Evolutionary conservation across 805 yeast genomes (phyloP), one percentile per base, ranked within the genome.

Genomic region (Cyberlindnera misumaiensis): DNA sequence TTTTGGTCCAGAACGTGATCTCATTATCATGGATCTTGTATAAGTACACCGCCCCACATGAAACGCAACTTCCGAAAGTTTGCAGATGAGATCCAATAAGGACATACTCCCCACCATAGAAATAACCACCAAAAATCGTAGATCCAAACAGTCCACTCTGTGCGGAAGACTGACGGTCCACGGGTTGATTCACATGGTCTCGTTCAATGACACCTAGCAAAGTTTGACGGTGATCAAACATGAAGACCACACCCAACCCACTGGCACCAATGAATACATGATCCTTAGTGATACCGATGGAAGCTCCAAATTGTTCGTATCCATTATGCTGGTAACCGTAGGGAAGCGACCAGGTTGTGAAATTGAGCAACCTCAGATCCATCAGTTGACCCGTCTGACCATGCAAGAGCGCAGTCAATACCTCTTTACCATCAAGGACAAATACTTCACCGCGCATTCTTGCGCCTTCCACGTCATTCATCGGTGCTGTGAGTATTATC

Each of bases 401-500:
- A 2, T 33, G 9, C 3, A 45, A n/a, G 17, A 56, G 15, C n/a
- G 40, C 28, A 2, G 28, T 15, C 2, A 44, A 35, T 8, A 61
- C 40, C 20, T 35, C 38, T 20, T 37, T 32, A 16, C 65, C 66
- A 18, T 60, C 56, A n/a, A 71, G 33, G 0, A 58, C 49, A 10
- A 48, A 51, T 1, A 64, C 61, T 5, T 48, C 49, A 3, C 75
- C 76, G 8, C 48, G 39, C 33, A 71, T 75, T 9, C 50, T 44
- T 2, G 24, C 15, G 2, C 44, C 45, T n/a, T 48, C 42, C 4
- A 42, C 36, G 36, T 69, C 79, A 22, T 60, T 55, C 34, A 53
- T 59, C 3, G 72, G 68, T 1, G 77, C 68, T 0, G 73, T 67
- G 3, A 77, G 49, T 3, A 73, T 41, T 11, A 77, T 42, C 32